Conservation (phyloP, 371 early-diverging fungal species). For the Dentiscutata heterogama region DNA sequence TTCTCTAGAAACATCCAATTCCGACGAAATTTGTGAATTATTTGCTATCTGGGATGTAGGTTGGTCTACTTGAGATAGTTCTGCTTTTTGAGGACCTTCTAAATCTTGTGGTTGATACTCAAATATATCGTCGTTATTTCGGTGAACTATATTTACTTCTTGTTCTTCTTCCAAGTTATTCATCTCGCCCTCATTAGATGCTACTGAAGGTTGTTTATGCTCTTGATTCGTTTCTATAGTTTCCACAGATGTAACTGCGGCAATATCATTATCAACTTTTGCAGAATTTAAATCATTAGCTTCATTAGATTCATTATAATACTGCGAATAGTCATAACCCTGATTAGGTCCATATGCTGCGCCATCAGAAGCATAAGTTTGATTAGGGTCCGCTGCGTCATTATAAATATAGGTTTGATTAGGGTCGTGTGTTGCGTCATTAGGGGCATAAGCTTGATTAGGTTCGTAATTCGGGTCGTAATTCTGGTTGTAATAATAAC, state of each 20-base stretch:
- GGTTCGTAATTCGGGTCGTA: slow-evolving; percentile 18
- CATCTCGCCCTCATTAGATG: neutral
- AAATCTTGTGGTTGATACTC: slow-evolving; percentile 14
- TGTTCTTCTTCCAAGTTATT: slow-evolving; percentile 2
- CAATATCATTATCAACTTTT: neutral
- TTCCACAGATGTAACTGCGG: neutral
- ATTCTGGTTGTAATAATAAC: neutral
- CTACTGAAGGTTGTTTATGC: neutral
- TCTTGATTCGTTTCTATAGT: slow-evolving; percentile 16
- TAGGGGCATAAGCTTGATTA: neutral
- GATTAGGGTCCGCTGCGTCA: neutral
- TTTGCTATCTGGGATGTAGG: neutral
- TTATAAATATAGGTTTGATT: neutral
- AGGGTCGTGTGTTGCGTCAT: neutral
- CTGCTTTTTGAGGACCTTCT: neutral
- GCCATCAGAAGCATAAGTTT: neutral
- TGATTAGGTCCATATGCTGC: neutral
- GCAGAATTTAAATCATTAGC: neutral
- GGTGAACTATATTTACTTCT: slow-evolving; percentile 22
- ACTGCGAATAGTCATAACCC: neutral
- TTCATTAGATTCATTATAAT: neutral
- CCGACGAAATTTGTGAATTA: neutral
- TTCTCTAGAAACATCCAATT: neutral
- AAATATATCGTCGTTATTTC: slow-evolving; percentile 21
- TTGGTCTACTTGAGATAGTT: neutral